A percentile compares a stretch with the other conserved stretches of the same genome.
phyloP scores from a whole-genome alignment of 148 eudicot species.

The Euryodendron excelsum region DNA sequence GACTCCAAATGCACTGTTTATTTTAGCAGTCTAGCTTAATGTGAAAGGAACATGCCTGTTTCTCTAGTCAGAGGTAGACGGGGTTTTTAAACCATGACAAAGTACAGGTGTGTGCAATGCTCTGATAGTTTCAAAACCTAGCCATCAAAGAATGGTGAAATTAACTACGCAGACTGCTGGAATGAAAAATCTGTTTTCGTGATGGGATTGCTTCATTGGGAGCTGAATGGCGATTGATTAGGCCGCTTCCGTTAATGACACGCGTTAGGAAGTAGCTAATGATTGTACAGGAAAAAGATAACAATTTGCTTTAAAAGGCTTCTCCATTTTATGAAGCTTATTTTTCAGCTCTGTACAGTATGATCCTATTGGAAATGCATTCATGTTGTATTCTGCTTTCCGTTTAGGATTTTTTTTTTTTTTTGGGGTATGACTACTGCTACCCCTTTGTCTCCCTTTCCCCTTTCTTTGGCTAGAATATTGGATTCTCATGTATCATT shows the following conservation, averaged over 20 bases:
- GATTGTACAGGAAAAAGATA: constrained; percentile 17
- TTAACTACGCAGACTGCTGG: not conserved
- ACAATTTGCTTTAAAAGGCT: constrained; percentile 5
- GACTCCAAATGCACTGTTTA: not conserved
- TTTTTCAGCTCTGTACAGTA: constrained; percentile 8
- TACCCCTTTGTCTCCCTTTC: too few species aligned
- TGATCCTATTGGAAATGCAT: constrained; percentile 1
- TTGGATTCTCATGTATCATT: too few species aligned
- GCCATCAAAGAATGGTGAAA: not conserved
- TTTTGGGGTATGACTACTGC: too few species aligned
- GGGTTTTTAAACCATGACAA: not conserved
- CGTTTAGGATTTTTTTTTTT: not conserved
- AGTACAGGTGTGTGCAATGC: not conserved
- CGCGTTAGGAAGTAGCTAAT: not conserved
- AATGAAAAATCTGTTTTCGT: not conserved
- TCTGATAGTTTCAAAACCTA: not conserved
- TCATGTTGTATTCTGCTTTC: constrained; percentile 16
- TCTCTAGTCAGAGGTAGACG: not conserved
- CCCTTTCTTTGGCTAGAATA: too few species aligned
- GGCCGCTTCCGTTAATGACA: not conserved
- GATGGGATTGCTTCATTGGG: not conserved
- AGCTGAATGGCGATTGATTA: not conserved
- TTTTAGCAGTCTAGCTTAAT: not conserved
- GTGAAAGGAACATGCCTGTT: not conserved
- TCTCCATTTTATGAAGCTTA: not conserved